Evolutionary conservation across 495 filamentous ascomycete species (phyloP).

Genomic region (Hyaloscypha variabilis): DNA sequence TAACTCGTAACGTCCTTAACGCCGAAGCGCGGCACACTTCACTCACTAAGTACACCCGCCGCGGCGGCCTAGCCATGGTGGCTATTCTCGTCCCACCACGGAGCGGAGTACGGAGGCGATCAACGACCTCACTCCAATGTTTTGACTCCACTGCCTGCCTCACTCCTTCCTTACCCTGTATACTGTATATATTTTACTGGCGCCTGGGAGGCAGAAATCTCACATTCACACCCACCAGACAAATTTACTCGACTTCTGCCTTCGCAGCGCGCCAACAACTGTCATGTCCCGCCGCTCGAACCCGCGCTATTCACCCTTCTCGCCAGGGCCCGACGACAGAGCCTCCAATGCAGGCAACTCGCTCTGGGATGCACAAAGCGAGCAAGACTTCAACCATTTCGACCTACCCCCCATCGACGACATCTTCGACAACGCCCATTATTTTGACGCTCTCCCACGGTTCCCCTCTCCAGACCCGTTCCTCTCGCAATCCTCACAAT

Average conservation of each 20-base stretch:
- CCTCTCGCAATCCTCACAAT: not conserved
- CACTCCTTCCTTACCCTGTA: not conserved
- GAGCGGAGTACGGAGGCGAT: too few species aligned
- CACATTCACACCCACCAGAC: not conserved
- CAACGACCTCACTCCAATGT: conserved; percentile 9
- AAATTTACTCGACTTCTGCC: not conserved
- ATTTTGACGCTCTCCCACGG: conserved; percentile 6
- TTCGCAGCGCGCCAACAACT: not conserved
- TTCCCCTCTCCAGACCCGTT: not conserved
- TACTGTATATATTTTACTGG: not conserved
- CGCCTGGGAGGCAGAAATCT: not conserved
- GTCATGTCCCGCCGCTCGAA: not conserved
- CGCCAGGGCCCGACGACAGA: not conserved
- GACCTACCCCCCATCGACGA: conserved; percentile 18
- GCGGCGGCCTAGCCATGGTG: not conserved
- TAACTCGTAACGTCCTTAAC: too few species aligned
- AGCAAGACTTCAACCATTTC: conserved; percentile 3
- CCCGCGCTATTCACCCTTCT: conserved; percentile 3
- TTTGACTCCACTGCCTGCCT: not conserved
- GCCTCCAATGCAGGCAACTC: conserved; percentile 2
- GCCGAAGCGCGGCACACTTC: not conserved
- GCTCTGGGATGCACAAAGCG: conserved; percentile 10
- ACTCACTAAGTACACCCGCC: not conserved
- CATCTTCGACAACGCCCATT: not conserved
- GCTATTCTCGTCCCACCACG: conserved; percentile 1